Evolutionary conservation across 2,329 filamentous ascomycete species (phyloP).

Genomic region (Bisporella sp.): DNA sequence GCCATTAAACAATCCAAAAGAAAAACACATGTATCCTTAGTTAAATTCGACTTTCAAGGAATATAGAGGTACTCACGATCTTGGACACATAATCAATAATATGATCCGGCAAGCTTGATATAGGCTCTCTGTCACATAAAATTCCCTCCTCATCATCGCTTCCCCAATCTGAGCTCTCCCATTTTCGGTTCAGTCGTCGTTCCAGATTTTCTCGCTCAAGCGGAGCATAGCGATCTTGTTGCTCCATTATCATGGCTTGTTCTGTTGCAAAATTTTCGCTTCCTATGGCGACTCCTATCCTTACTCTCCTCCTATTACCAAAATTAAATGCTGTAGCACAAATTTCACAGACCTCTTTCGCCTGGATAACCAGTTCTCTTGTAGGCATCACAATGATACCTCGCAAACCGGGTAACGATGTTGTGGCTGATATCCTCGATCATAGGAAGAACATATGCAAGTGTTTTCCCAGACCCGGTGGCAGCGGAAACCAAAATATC

Average conservation of each 20-base stretch:
- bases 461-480: slow-evolving; percentile 91
- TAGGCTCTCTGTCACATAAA: slow-evolving; percentile 27
- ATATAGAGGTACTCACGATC: slow-evolving; percentile 38
- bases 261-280: slow-evolving; percentile 66
- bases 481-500: slow-evolving; percentile 88
- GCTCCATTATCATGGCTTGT: slow-evolving; percentile 53
- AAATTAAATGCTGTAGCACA: slow-evolving; percentile 58
- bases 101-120: slow-evolving; percentile 48
- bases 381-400: slow-evolving; percentile 87
- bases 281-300: slow-evolving; percentile 76
- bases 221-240: slow-evolving; percentile 63
- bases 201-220: slow-evolving; percentile 42
- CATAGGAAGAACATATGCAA: slow-evolving; percentile 85
- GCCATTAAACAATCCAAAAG: no score
- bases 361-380: slow-evolving; percentile 82
- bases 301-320: slow-evolving; percentile 56
- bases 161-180: slow-evolving; percentile 38
- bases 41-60: no score
- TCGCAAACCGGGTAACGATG: slow-evolving; percentile 62
- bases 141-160: slow-evolving; percentile 33
- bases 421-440: slow-evolving; percentile 66
- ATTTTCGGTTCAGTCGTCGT: slow-evolving; percentile 33
- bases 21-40: no score
- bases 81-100: slow-evolving; percentile 61
- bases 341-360: slow-evolving; percentile 67